Percentiles rank a stretch among this genome's conserved stretches.
phyloP scores from a whole-genome alignment of 1,139 yeast genomes.

The Yamadazyma blattariae region DNA sequence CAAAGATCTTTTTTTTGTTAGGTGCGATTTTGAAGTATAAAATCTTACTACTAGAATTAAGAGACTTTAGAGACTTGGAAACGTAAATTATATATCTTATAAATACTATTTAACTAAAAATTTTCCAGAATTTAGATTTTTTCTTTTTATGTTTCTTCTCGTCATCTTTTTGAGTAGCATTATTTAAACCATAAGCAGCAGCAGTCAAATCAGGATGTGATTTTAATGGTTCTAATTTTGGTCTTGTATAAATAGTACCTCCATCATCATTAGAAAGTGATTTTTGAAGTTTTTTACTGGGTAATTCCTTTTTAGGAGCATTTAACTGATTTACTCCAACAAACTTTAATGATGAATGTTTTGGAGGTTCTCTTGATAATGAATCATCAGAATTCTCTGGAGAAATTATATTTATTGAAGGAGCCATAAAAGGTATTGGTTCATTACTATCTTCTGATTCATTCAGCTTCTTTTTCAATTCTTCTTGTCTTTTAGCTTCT shows the following conservation, averaged over 20 bases:
- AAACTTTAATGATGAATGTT: conserved; percentile 23
- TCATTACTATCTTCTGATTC: not conserved
- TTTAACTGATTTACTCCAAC: conserved; percentile 21
- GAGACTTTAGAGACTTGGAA: too few species aligned
- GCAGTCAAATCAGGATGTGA: conserved; percentile 39
- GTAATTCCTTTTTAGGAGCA: conserved; percentile 2
- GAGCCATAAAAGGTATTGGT: conserved; percentile 3
- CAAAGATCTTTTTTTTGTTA: too few species aligned
- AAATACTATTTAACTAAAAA: conserved; percentile 25
- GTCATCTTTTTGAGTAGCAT: conserved; percentile 8
- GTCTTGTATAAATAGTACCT: conserved; percentile 19
- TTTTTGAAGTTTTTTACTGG: conserved; percentile 19
- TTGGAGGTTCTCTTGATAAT: conserved; percentile 12
- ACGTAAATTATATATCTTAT: too few species aligned
- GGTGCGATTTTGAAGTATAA: too few species aligned
- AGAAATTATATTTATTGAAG: conserved; percentile 10
- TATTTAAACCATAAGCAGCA: conserved; percentile 5
- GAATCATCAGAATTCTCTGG: conserved; percentile 5
- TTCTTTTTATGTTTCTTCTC: conserved; percentile 25
- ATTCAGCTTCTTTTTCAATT: too few species aligned
- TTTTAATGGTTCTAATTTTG: conserved; percentile 32
- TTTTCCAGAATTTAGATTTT: conserved; percentile 32
- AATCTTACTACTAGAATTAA: too few species aligned
- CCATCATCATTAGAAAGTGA: conserved; percentile 31
- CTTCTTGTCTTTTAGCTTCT: not conserved